phyloP scores from a whole-genome alignment of 305 asterid species.

The Fraxinus dipetala region DNA sequence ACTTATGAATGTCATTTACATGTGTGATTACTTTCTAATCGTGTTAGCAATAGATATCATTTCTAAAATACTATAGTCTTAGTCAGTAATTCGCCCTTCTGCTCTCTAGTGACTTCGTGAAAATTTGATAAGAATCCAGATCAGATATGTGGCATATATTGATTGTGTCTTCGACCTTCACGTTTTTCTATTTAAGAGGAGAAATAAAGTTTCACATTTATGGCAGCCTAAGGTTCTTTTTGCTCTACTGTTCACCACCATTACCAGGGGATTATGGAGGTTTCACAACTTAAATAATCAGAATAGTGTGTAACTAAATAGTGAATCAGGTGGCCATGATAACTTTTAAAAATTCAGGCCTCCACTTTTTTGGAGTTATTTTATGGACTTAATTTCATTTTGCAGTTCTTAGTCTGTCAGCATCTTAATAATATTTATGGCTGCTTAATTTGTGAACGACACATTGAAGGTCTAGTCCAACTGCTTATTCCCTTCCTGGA shows the following conservation, averaged over 20 bases:
- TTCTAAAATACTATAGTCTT: constrained; percentile 9
- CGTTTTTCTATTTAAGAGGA: not conserved
- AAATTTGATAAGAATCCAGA: constrained; percentile 1
- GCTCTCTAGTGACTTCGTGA: constrained; percentile 5
- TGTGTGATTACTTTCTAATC: not conserved
- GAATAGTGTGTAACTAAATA: not conserved
- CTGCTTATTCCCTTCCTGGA: constrained; percentile 9
- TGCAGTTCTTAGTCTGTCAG: not conserved
- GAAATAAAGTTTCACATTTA: not conserved
- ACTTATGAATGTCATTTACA: not conserved
- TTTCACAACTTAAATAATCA: not conserved
- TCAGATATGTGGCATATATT: not conserved
- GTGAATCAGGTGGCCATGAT: constrained; percentile 5
- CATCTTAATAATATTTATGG: constrained; percentile 6
- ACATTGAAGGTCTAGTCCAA: not conserved
- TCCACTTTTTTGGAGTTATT: not conserved
- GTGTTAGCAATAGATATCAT: not conserved
- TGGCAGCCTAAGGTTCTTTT: constrained; percentile 12
- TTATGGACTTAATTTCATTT: not conserved
- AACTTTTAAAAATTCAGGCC: not conserved
- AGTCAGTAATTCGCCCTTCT: not conserved
- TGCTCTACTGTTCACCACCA: not conserved
- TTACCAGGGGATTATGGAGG: not conserved
- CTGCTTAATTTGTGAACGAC: not conserved
- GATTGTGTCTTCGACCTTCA: not conserved